Evolutionary conservation across 2,329 filamentous ascomycete species (phyloP), one percentile per base, ranked within the genome.

Genomic region (Trichoderma cornu-damae): DNA sequence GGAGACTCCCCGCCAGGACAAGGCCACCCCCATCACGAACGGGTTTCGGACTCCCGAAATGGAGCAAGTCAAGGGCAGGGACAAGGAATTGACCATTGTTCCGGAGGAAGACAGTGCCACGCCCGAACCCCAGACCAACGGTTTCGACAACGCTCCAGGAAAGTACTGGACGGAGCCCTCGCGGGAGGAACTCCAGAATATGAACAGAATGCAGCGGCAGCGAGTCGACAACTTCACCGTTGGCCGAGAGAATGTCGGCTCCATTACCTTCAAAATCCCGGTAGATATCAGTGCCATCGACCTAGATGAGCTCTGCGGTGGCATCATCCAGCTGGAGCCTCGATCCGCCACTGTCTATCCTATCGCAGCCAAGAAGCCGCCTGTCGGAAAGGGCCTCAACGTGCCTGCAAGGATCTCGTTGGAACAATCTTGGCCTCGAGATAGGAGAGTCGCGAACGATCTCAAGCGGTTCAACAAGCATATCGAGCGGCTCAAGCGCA

Each of bases 281-380:
- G 90, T 96, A 32, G 93, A 99, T 71, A 79, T 99, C 22, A 93
- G 83, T 60, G 82, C 79, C 50, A 82, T 95, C 58, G 83, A 92
- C 53, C 73, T 96, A 2, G 89, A 96, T 62, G 82, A 89, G n/a
- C 80, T 99, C 22, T 87, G 83, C 50, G 88, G 82, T 47, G 82
- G 80, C 24, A 87, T 96, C 64, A 88, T 97, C 34, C 78, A 85
- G 52, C 83, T 97, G 48, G 81, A 83, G 42, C 80, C 86, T 49
- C 88, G 94, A 34, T 87, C 87, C 7, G 90, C 90, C 22, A 96
- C 93, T 0, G 94, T 97, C 6, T 99, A 99, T 67, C 87, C 84
- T 4, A 81, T 87, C 43, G 78, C 85, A 38, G 79, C 81, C 4
- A 85, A 85, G 68, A 99, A 96, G 73, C 92, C 94, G 14, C 81